Evolutionary conservation across 306 rosid species (phyloP), one percentile per base, ranked within the genome.

Genomic region (Inga leiocalycina): DNA sequence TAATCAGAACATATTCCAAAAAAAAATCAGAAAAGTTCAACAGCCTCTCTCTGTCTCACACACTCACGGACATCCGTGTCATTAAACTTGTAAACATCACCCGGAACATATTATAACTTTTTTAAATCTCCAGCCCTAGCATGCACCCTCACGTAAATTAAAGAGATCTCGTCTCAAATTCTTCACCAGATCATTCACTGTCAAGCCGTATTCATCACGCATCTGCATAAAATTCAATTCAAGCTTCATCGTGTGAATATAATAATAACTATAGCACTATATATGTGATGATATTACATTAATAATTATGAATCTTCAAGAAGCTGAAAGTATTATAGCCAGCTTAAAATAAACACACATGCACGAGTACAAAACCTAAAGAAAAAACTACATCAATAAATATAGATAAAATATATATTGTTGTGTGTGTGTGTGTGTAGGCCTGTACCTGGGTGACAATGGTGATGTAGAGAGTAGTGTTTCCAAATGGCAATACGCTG

Each of bases 401-500:
- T 51, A 51, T 14, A 51, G n/a, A 4, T 14, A 45, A 10, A 1
- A 43, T 6, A 43, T 43, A 48, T 56, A 9, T 20, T 39, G 43
- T 39, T 6, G 43, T 39, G 41, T 37, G 8, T 39, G 43, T 37
- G 8, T 5, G 43, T 6, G 8, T 5, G 43, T 39, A 39, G 43
- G 43, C 43, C 43, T 6, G 34, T 52, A 82, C 85, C 71, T 75
- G 57, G 54, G 54, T 52, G n/a, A 82, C 69, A n/a, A 82, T 76
- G 43, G 81, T 68, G 46, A 76, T 68, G 62, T 13, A 27, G 69
- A 76, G 81, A 56, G 81, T 67, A 56, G 35, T 43, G 8, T 54
- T 76, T 19, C 72, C 77, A 68, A 54, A 76, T 82, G 84, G 34
- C 32, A 57, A 57, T n/a, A 57, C 6, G 34, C 34, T 22, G 34